Percentiles rank a stretch among this genome's conserved stretches.
These are phyloP conservation scores for Zymoseptoria pseudotritici DNA, from an alignment of 2,329 filamentous ascomycete genomes.

Conservation along the genomic window DNA sequence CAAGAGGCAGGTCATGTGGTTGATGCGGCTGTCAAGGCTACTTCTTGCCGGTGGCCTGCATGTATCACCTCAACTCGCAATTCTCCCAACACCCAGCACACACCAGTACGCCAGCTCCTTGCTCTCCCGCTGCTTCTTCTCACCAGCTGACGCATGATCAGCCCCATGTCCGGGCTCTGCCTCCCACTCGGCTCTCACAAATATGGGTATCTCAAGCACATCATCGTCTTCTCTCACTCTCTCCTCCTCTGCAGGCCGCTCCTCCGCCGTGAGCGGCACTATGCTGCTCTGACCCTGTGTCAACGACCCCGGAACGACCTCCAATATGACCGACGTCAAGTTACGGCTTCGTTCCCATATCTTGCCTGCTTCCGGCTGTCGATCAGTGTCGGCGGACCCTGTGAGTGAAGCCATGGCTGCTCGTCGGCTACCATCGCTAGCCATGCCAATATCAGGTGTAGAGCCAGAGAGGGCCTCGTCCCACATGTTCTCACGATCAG, in stretches of 20 bases:
- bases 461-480: constrained; percentile 70
- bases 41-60: neutral
- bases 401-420: constrained; percentile 27
- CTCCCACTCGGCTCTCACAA: constrained; percentile 89
- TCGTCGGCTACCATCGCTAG: constrained; percentile 21
- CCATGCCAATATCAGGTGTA: constrained; percentile 8
- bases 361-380: constrained; percentile 77
- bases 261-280: constrained; percentile 19
- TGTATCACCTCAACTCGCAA: constrained; percentile 36
- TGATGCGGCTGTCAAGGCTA: too few species aligned
- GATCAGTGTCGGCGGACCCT: constrained; percentile 40
- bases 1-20: too few species aligned
- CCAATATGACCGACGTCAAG: constrained; percentile 89
- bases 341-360: constrained; percentile 93
- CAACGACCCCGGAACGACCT: constrained; percentile 61
- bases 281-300: constrained; percentile 23
- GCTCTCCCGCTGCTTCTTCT: constrained; percentile 62
- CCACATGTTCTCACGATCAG: constrained; percentile 79
- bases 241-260: constrained; percentile 34
- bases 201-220: constrained; percentile 83
- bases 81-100: constrained; percentile 79
- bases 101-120: constrained; percentile 94
- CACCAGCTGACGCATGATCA: constrained; percentile 45
- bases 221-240: constrained; percentile 50
- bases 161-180: constrained; percentile 57